phyloP scores from a whole-genome alignment of 2,329 filamentous ascomycete species.

The Sarocladium oryzae region DNA sequence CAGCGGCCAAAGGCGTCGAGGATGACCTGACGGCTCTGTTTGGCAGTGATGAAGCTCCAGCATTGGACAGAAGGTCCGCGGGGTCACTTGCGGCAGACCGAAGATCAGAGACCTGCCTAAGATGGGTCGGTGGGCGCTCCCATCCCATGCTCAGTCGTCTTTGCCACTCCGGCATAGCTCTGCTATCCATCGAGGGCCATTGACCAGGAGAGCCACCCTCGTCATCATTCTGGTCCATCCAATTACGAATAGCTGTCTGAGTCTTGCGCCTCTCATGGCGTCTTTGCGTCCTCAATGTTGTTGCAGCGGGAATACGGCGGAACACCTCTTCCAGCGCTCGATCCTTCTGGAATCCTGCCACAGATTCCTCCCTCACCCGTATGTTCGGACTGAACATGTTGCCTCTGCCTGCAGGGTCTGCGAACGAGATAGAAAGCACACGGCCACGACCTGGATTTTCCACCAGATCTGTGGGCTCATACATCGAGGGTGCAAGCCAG shows the following conservation, averaged over 20 bases:
- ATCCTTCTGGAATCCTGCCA: conserved; percentile 85
- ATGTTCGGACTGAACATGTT: conserved; percentile 68
- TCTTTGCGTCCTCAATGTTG: conserved; percentile 51
- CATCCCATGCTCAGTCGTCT: conserved; percentile 47
- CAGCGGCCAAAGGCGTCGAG: conserved; percentile 20
- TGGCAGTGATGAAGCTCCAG: conserved; percentile 27
- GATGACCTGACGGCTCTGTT: conserved; percentile 17
- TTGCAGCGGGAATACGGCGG: conserved; percentile 60
- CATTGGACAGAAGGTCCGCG: conserved; percentile 54
- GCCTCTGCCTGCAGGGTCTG: conserved; percentile 46
- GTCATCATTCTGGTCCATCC: conserved; percentile 73
- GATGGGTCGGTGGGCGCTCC: conserved; percentile 36
- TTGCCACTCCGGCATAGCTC: conserved; percentile 38
- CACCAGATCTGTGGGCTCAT: conserved; percentile 80
- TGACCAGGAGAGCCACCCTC: conserved; percentile 38
- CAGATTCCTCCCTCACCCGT: conserved; percentile 75
- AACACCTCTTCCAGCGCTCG: conserved; percentile 89
- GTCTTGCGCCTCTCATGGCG: conserved; percentile 64
- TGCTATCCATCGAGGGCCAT: conserved; percentile 43
- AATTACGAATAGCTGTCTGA: conserved; percentile 75
- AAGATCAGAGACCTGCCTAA: conserved; percentile 47
- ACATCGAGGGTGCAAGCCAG: conserved; percentile 67
- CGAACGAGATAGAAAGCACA: conserved; percentile 47
- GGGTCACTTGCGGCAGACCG: conserved; percentile 58
- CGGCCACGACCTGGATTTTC: conserved; percentile 56